Evolutionary conservation across 2,329 filamentous ascomycete genomes (phyloP).

Genomic region (Cladophialophora immunda): DNA sequence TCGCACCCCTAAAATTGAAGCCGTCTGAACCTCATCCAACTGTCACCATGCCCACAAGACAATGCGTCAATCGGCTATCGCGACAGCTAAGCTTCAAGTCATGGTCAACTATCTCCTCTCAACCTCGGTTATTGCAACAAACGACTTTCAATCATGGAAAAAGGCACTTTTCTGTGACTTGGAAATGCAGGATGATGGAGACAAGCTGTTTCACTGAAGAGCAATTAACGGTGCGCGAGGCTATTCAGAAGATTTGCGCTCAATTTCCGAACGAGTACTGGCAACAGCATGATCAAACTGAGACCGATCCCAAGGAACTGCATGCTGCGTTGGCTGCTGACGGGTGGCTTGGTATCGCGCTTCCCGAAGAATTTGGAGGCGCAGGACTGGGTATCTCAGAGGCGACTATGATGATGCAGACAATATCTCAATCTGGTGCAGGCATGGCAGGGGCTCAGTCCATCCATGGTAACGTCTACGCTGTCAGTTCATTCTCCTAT

Average conservation of each 20-base stretch:
- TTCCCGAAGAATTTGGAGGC: constrained; percentile 78
- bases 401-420: constrained; percentile 88
- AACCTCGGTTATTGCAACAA: constrained; percentile 30
- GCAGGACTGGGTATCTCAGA: constrained; percentile 78
- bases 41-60: constrained; percentile 21
- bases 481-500: constrained; percentile 42
- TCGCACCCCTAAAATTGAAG: neutral
- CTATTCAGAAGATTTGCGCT: constrained; percentile 72
- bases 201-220: constrained; percentile 75
- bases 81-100: constrained; percentile 8
- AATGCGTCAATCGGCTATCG: constrained; percentile 10
- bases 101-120: constrained; percentile 8
- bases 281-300: constrained; percentile 75
- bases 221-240: constrained; percentile 76
- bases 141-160: neutral
- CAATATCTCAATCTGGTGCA: constrained; percentile 78
- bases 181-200: constrained; percentile 66
- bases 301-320: constrained; percentile 76
- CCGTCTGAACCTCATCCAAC: neutral
- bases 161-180: constrained; percentile 30
- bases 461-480: constrained; percentile 74
- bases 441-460: constrained; percentile 76
- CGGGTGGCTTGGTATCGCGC: constrained; percentile 82
- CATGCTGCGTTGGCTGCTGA: constrained; percentile 77
- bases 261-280: constrained; percentile 79